Conservation (phyloP, 2,329 filamentous ascomycete species). For the Trichoderma pleuroti region DNA sequence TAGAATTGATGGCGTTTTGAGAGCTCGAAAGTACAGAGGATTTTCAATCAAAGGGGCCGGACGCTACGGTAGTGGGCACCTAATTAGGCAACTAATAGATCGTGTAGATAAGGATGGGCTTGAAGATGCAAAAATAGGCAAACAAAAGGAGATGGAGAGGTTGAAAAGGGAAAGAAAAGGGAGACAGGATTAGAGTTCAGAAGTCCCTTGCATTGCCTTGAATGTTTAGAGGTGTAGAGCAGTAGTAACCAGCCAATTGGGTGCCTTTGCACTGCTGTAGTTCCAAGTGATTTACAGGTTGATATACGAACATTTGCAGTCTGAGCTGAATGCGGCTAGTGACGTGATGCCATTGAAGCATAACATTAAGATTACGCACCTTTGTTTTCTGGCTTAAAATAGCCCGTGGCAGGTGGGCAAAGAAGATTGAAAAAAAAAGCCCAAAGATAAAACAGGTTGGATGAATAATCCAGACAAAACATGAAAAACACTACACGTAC, state of each 20-base stretch:
- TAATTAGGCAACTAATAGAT: slow-evolving; percentile 9
- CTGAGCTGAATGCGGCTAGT: neutral
- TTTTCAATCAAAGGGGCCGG: neutral
- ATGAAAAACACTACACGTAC: neutral
- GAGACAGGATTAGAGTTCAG: neutral
- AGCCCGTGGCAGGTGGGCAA: neutral
- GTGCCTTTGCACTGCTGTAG: neutral
- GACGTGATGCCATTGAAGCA: slow-evolving; percentile 5
- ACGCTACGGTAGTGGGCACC: slow-evolving; percentile 6
- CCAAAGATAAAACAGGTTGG: no score
- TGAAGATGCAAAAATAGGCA: neutral
- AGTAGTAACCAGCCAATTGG: neutral
- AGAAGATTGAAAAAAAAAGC: neutral
- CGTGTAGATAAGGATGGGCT: neutral
- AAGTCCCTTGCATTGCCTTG: neutral
- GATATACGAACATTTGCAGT: neutral
- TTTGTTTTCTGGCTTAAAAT: neutral
- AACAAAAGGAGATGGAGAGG: neutral
- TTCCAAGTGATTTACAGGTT: neutral
- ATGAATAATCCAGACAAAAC: no score
- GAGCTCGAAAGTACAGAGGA: neutral
- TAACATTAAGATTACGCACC: slow-evolving; percentile 13
- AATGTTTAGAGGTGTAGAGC: neutral
- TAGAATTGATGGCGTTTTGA: neutral
- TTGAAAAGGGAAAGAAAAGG: neutral